Conservation (phyloP, 163 green algal species). For the Coccomyxa subellipsoidea region DNA sequence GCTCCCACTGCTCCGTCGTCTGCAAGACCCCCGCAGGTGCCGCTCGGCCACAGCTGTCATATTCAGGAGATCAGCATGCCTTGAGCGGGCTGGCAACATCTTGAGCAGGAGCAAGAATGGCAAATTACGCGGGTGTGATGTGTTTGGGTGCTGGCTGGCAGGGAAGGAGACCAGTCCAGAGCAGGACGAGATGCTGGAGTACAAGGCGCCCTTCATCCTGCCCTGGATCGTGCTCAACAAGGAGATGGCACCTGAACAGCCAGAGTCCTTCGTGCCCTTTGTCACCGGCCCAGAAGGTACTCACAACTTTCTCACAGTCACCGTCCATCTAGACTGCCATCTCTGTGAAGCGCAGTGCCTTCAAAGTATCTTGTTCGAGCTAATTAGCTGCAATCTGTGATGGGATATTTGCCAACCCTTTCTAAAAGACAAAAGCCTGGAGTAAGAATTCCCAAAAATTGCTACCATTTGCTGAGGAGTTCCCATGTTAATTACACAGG, state of each 20-base stretch:
- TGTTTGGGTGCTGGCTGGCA: background rate
- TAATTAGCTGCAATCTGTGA: background rate
- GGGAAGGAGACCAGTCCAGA: background rate
- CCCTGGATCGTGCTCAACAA: background rate
- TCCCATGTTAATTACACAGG: too few species aligned
- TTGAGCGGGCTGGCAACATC: background rate
- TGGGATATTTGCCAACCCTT: background rate
- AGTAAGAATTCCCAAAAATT: background rate
- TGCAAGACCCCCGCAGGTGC: background rate
- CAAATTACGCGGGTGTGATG: background rate
- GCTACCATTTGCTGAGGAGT: background rate
- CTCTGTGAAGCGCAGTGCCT: background rate
- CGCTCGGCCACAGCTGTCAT: background rate
- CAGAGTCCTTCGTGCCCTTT: conserved; percentile 3
- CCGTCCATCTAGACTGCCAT: background rate
- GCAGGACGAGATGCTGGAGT: background rate
- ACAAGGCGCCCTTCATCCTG: conserved; percentile 10
- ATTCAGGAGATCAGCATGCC: background rate
- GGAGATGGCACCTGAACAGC: background rate
- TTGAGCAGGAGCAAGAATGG: background rate
- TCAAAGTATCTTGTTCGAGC: background rate
- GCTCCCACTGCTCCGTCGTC: background rate
- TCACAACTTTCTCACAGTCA: background rate
- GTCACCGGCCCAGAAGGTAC: background rate
- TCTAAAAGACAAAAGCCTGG: background rate